Evolutionary conservation across 805 yeast genomes (phyloP).

Genomic region (Saccharomyces eubayanus): DNA sequence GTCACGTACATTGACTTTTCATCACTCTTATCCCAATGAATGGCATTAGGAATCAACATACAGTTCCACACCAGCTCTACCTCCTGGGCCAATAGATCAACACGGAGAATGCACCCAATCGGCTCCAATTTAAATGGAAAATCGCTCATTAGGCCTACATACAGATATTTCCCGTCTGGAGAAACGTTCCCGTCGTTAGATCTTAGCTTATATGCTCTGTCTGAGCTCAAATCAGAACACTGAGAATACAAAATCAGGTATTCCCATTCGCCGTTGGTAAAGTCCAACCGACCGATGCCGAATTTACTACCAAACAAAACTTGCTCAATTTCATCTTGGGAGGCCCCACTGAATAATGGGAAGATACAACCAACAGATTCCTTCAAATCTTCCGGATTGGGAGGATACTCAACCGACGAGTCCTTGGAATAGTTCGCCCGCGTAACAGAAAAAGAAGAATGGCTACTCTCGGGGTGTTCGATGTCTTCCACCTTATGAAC

Average conservation of each 20-base stretch:
- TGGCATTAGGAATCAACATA: constrained; percentile 62
- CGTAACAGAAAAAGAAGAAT: constrained; percentile 13
- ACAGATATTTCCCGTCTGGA: constrained; percentile 58
- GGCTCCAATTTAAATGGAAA: constrained; percentile 36
- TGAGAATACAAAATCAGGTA: constrained; percentile 31
- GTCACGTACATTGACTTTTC: constrained; percentile 42
- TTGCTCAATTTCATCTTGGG: constrained; percentile 29
- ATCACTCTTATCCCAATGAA: constrained; percentile 41
- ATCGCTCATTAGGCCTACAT: constrained; percentile 75
- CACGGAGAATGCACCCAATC: constrained; percentile 46
- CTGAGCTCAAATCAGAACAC: constrained; percentile 28
- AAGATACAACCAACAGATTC: constrained; percentile 65
- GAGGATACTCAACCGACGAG: constrained; percentile 8
- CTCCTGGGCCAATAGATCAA: constrained; percentile 28
- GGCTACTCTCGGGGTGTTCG: constrained; percentile 20
- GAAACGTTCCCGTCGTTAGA: constrained; percentile 83
- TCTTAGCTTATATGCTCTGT: constrained; percentile 34
- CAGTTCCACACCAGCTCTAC: constrained; percentile 31
- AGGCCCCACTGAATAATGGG: constrained; percentile 37
- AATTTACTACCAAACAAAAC: constrained; percentile 53
- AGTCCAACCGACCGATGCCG: constrained; percentile 54
- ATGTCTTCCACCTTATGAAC: constrained; percentile 30
- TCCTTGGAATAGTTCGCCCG: constrained; percentile 30
- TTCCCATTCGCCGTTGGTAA: constrained; percentile 34
- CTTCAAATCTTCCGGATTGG: constrained; percentile 6